Evolutionary conservation across 2,329 filamentous ascomycete genomes (phyloP).

Genomic region (Incumbomyces delicatus): DNA sequence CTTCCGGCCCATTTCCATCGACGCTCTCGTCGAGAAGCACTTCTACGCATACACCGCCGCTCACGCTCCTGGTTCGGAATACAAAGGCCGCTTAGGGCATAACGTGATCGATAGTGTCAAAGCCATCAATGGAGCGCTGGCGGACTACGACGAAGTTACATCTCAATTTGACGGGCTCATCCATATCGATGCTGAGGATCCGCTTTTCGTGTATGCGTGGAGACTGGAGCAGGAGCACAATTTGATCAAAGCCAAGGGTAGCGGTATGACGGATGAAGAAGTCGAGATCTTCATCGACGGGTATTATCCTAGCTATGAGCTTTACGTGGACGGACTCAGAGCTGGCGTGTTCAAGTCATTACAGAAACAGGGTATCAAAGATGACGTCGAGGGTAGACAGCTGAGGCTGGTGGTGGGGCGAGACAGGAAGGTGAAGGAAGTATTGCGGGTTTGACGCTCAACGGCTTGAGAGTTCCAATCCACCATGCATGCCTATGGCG

Average conservation of each 20-base stretch:
- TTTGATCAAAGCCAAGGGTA: conserved; percentile 55
- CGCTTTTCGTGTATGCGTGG: conserved; percentile 74
- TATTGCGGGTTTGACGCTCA: conserved; percentile 37
- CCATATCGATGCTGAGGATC: conserved; percentile 62
- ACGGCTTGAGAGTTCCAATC: background rate
- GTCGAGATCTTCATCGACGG: conserved; percentile 66
- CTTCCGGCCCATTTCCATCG: conserved; percentile 56
- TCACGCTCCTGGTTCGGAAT: conserved; percentile 32
- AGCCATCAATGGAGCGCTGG: conserved; percentile 51
- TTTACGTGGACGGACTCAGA: conserved; percentile 53
- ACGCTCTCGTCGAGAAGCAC: conserved; percentile 47
- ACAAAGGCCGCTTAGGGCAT: conserved; percentile 43
- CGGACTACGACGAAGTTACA: conserved; percentile 50
- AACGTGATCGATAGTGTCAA: conserved; percentile 47
- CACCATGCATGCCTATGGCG: too few relatives aligned
- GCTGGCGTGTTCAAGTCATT: conserved; percentile 43
- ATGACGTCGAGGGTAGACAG: conserved; percentile 39
- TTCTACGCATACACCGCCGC: conserved; percentile 36
- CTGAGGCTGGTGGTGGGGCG: conserved; percentile 53
- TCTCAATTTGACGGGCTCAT: conserved; percentile 53
- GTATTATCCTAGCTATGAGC: conserved; percentile 63
- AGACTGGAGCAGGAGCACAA: conserved; percentile 68
- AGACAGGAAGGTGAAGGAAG: conserved; percentile 51
- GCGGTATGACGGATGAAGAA: conserved; percentile 73
- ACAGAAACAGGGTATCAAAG: conserved; percentile 4